Conservation (phyloP, 2,329 filamentous ascomycete genomes). For the Aspergillus puulaauensis region DNA sequence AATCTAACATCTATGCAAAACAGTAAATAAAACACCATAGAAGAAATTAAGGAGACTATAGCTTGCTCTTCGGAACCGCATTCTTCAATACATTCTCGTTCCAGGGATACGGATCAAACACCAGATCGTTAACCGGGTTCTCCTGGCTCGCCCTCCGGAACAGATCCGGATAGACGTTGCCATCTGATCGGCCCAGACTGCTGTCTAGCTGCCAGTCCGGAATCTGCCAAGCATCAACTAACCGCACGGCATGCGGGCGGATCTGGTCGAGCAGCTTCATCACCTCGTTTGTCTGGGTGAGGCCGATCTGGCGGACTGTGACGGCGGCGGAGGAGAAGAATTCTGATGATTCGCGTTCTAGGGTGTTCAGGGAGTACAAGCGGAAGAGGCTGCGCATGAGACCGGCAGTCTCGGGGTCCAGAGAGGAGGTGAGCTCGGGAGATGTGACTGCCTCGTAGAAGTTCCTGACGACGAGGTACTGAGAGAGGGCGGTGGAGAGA, state of each 20-base stretch:
- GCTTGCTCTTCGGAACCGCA: conserved; percentile 38
- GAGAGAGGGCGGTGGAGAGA: conserved; percentile 70
- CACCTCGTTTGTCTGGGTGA: conserved; percentile 65
- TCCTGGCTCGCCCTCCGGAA: conserved; percentile 70
- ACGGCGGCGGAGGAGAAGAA: conserved; percentile 71
- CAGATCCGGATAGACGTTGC: conserved; percentile 75
- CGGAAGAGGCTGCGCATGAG: conserved; percentile 68
- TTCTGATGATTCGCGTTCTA: conserved; percentile 68
- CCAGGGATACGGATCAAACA: conserved; percentile 71
- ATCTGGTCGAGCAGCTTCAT: conserved; percentile 71
- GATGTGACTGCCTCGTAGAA: conserved; percentile 70
- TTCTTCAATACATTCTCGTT: conserved; percentile 62
- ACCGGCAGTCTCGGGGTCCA: conserved; percentile 58
- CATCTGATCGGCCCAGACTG: conserved; percentile 67
- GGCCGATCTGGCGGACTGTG: conserved; percentile 69
- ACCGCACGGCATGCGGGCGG: conserved; percentile 67
- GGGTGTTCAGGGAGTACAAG: conserved; percentile 63
- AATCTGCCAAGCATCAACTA: conserved; percentile 75
- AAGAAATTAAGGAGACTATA: conserved; percentile 23
- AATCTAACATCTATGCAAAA: background rate
- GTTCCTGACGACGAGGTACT: conserved; percentile 77
- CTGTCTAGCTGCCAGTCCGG: conserved; percentile 76
- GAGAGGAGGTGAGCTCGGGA: conserved; percentile 50
- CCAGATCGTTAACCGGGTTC: conserved; percentile 71
- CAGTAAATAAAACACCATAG: background rate